Evolutionary conservation across 768 basidiomycete species (phyloP).

Genomic region (Boletus sp.): DNA sequence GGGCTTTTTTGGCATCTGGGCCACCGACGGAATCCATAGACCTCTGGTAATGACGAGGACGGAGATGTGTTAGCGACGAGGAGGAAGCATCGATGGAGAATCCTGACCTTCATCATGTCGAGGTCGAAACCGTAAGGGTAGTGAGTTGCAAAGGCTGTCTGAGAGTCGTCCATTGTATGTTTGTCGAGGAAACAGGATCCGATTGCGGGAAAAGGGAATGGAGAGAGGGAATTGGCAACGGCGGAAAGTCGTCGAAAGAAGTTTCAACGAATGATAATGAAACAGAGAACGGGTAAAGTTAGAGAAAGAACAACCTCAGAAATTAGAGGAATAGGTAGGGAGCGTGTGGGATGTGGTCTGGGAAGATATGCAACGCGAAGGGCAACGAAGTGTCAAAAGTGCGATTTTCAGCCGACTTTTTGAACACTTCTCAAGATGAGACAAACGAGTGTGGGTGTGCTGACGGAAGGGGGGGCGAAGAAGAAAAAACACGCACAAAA

Average conservation of each 20-base stretch:
- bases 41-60: slow-evolving; percentile 57
- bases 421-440: slow-evolving; percentile 21
- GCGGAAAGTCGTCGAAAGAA: slow-evolving; percentile 40
- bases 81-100: background rate
- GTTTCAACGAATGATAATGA: slow-evolving; percentile 40
- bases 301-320: slow-evolving; percentile 50
- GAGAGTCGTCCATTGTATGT: slow-evolving; percentile 67
- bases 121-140: slow-evolving; percentile 79
- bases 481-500: slow-evolving; percentile 42
- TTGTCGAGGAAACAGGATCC: slow-evolving; percentile 24
- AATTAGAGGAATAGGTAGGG: slow-evolving; percentile 38
- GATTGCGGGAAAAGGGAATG: slow-evolving; percentile 34
- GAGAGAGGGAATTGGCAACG: slow-evolving; percentile 50
- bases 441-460: slow-evolving; percentile 35
- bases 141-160: slow-evolving; percentile 65
- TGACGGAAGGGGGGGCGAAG: slow-evolving; percentile 19
- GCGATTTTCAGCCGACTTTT: slow-evolving; percentile 28
- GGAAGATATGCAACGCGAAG: slow-evolving; percentile 29
- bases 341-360: slow-evolving; percentile 41
- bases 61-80: background rate
- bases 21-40: slow-evolving; percentile 82
- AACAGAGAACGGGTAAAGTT: slow-evolving; percentile 50
- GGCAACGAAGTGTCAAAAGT: slow-evolving; percentile 27
- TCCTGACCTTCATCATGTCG: slow-evolving; percentile 88
- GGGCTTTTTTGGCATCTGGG: slow-evolving; percentile 86